Evolutionary conservation across 352 stramenopile genomes (phyloP).

Genomic region (Phytophthora citricola): DNA sequence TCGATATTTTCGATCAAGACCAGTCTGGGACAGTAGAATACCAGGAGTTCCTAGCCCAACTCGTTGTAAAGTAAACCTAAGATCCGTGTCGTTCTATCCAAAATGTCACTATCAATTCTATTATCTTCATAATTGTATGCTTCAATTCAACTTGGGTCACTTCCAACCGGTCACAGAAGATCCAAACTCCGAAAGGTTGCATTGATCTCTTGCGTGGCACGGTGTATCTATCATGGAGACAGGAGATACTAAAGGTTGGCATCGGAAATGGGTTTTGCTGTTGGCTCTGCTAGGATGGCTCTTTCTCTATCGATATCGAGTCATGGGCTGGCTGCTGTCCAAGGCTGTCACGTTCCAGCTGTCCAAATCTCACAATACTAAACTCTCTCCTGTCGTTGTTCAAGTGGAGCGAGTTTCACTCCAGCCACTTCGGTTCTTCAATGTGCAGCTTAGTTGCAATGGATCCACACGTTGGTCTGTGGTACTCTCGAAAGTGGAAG

Average conservation of each 20-base stretch:
- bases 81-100: constrained; percentile 17
- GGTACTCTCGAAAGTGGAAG: constrained; percentile 51
- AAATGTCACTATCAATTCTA: constrained; percentile 1
- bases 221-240: constrained; percentile 33
- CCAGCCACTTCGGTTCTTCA: constrained; percentile 49
- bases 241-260: constrained; percentile 42
- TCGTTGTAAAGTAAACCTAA: constrained; percentile 39
- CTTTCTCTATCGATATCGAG: constrained; percentile 65
- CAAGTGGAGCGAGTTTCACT: constrained; percentile 57
- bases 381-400: constrained; percentile 33
- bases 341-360: constrained; percentile 49
- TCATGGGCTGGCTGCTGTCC: constrained; percentile 60
- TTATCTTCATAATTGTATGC: background rate
- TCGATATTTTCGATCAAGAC: constrained; percentile 54
- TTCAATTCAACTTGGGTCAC: constrained; percentile 18
- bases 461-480: constrained; percentile 44
- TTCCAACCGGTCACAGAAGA: constrained; percentile 22
- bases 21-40: constrained; percentile 63
- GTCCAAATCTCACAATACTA: constrained; percentile 23
- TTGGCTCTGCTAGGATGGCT: constrained; percentile 41
- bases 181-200: constrained; percentile 32
- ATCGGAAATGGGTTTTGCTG: constrained; percentile 71
- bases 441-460: constrained; percentile 47
- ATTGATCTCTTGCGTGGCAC: constrained; percentile 1
- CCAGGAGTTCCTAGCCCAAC: constrained; percentile 58